Percentiles rank a stretch among this genome's conserved stretches.
These are phyloP conservation scores for Colletotrichum somersetense DNA, from an alignment of 2,329 filamentous ascomycete species.

Conservation along the genomic window DNA sequence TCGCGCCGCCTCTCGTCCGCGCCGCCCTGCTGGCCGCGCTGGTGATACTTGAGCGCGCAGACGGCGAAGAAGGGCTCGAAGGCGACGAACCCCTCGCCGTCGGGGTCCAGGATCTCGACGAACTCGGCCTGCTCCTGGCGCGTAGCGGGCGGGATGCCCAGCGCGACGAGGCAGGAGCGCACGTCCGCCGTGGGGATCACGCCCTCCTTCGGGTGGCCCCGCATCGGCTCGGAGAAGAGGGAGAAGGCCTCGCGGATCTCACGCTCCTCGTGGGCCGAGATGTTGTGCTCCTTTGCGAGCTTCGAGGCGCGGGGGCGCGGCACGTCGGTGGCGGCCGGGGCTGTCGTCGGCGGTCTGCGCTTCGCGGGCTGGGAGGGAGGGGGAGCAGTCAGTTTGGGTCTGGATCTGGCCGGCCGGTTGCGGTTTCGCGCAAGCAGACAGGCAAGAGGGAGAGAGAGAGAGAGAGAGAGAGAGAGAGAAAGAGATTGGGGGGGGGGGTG, in stretches of 20 bases:
- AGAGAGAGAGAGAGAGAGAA: too few species aligned
- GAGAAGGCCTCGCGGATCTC: slow-evolving; percentile 93
- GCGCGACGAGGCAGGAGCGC: slow-evolving; percentile 80
- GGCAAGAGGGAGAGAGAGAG: background rate
- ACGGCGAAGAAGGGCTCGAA: slow-evolving; percentile 89
- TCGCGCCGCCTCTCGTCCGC: slow-evolving; percentile 66
- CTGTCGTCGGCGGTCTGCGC: slow-evolving; percentile 56
- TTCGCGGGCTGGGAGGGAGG: slow-evolving; percentile 61
- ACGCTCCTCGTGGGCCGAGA: slow-evolving; percentile 84
- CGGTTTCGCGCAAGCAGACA: background rate
- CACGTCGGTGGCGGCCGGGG: slow-evolving; percentile 47
- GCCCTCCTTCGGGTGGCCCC: slow-evolving; percentile 71
- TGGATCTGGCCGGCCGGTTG: background rate
- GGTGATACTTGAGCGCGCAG: slow-evolving; percentile 86
- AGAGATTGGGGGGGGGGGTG: too few species aligned
- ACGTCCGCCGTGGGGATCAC: slow-evolving; percentile 77
- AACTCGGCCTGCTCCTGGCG: slow-evolving; percentile 81
- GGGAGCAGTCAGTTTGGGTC: background rate
- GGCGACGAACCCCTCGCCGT: slow-evolving; percentile 79
- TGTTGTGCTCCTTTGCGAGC: slow-evolving; percentile 91
- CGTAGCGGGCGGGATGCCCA: slow-evolving; percentile 77
- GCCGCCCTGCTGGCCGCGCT: slow-evolving; percentile 57
- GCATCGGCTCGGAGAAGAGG: slow-evolving; percentile 80
- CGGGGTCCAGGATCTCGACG: slow-evolving; percentile 84
- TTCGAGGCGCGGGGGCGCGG: slow-evolving; percentile 76